These are phyloP conservation scores for Aspergillus udagawae DNA, from an alignment of 2,329 filamentous ascomycete genomes.

Conservation along the genomic window DNA sequence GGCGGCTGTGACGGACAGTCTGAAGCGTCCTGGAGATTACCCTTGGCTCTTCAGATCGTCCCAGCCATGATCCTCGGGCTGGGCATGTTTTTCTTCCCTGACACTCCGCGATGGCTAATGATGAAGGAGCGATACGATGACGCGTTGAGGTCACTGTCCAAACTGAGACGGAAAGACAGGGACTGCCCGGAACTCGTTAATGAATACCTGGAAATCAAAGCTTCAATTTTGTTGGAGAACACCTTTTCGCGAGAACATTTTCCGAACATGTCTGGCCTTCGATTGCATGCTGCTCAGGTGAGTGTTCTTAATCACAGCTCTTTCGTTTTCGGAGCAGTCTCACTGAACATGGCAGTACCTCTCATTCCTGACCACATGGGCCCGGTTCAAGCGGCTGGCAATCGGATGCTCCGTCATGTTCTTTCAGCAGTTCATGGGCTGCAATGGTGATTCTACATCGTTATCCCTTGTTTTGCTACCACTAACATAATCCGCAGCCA, in stretches of 20 bases:
- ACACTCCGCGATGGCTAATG: slow-evolving; percentile 54
- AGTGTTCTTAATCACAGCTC: neutral
- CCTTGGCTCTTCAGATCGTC: slow-evolving; percentile 45
- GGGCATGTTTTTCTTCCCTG: slow-evolving; percentile 50
- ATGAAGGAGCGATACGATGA: slow-evolving; percentile 49
- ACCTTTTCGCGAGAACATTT: slow-evolving; percentile 29
- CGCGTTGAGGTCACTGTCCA: slow-evolving; percentile 43
- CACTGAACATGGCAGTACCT: slow-evolving; percentile 22
- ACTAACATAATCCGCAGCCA: slow-evolving; percentile 19
- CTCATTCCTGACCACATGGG: slow-evolving; percentile 33
- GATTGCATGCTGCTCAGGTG: slow-evolving; percentile 31
- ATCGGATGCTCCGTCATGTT: slow-evolving; percentile 40
- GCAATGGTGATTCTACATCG: slow-evolving; percentile 32
- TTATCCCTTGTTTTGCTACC: neutral
- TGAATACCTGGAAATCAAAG: slow-evolving; percentile 51
- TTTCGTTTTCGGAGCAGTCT: neutral
- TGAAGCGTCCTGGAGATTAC: slow-evolving; percentile 47
- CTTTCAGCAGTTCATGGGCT: slow-evolving; percentile 47
- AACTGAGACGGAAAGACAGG: slow-evolving; percentile 45
- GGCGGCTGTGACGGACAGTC: slow-evolving; percentile 47
- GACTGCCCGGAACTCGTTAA: slow-evolving; percentile 45
- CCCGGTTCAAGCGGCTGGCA: slow-evolving; percentile 33
- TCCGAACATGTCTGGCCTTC: slow-evolving; percentile 24
- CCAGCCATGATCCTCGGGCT: slow-evolving; percentile 37
- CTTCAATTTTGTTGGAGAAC: slow-evolving; percentile 38